These are phyloP conservation scores for Phallus indusiatus DNA, from an alignment of 768 basidiomycete genomes.

Conservation along the genomic window DNA sequence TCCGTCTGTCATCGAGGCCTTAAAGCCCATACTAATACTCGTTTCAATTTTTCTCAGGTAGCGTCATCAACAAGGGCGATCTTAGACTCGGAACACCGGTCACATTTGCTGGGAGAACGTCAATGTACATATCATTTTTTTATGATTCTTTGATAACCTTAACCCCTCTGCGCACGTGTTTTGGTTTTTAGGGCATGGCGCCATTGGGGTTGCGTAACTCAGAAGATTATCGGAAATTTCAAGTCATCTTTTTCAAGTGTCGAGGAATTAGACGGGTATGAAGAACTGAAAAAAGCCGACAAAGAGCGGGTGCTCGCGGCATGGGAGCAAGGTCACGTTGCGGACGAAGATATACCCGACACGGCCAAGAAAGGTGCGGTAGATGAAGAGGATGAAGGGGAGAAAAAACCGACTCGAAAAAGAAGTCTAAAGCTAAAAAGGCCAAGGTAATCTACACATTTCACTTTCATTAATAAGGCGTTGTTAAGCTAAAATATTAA, in stretches of 20 bases:
- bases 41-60: slow-evolving; percentile 37
- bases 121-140: slow-evolving; percentile 40
- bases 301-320: slow-evolving; percentile 63
- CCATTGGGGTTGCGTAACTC: slow-evolving; percentile 84
- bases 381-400: slow-evolving; percentile 31
- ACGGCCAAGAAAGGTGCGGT: slow-evolving; percentile 51
- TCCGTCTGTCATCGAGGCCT: not conserved
- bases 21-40: not conserved
- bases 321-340: slow-evolving; percentile 69
- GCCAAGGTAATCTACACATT: not conserved
- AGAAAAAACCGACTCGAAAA: slow-evolving; percentile 28
- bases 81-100: slow-evolving; percentile 68
- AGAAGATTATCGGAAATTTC: slow-evolving; percentile 59
- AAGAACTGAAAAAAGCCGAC: slow-evolving; percentile 60
- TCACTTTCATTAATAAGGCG: too few species aligned
- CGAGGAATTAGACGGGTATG: slow-evolving; percentile 78
- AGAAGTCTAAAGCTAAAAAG: slow-evolving; percentile 35
- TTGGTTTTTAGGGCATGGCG: slow-evolving; percentile 64
- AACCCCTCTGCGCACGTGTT: not conserved
- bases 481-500: not conserved
- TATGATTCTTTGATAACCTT: not conserved
- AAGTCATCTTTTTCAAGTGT: slow-evolving; percentile 49
- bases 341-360: slow-evolving; percentile 74
- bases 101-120: slow-evolving; percentile 60
- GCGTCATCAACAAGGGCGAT: slow-evolving; percentile 58